Evolutionary conservation across 768 basidiomycete genomes (phyloP).

Genomic region (Naganishia friedmannii): DNA sequence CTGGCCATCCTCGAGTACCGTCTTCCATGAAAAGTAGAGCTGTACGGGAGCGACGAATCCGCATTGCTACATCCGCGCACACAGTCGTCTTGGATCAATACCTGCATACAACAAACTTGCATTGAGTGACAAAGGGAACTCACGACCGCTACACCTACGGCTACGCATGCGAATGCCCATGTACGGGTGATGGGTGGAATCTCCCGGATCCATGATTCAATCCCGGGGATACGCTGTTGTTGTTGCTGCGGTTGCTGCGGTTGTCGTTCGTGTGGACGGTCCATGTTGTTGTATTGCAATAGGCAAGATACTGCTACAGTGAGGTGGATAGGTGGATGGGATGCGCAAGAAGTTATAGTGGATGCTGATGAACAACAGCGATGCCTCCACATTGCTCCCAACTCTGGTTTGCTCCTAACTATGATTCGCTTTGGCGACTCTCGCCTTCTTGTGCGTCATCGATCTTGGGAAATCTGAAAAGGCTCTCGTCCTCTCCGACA

Average conservation of each 20-base stretch:
- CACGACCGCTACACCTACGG: conserved; percentile 81
- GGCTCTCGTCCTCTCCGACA: too few species aligned
- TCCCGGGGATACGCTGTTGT: conserved; percentile 53
- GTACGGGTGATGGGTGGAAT: conserved; percentile 86
- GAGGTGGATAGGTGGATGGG: background rate
- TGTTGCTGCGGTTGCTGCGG: conserved; percentile 2
- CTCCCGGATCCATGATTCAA: conserved; percentile 86
- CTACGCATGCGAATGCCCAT: conserved; percentile 76
- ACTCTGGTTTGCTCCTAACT: too few species aligned
- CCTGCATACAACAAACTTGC: too few species aligned
- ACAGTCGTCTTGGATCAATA: too few species aligned
- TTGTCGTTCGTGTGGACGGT: background rate
- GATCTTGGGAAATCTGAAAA: too few species aligned
- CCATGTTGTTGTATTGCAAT: too few species aligned
- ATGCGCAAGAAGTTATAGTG: background rate
- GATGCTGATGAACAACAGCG: too few species aligned
- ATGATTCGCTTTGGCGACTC: too few species aligned
- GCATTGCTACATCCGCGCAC: conserved; percentile 67
- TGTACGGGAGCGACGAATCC: conserved; percentile 85
- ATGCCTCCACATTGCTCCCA: too few species aligned
- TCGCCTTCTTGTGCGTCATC: too few species aligned
- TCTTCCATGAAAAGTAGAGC: conserved; percentile 86
- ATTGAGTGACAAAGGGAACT: conserved; percentile 50
- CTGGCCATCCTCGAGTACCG: conserved; percentile 75
- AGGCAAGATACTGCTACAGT: too few species aligned